phyloP scores from a whole-genome alignment of 148 eudicot genomes.

The Persicaria maculosa region DNA sequence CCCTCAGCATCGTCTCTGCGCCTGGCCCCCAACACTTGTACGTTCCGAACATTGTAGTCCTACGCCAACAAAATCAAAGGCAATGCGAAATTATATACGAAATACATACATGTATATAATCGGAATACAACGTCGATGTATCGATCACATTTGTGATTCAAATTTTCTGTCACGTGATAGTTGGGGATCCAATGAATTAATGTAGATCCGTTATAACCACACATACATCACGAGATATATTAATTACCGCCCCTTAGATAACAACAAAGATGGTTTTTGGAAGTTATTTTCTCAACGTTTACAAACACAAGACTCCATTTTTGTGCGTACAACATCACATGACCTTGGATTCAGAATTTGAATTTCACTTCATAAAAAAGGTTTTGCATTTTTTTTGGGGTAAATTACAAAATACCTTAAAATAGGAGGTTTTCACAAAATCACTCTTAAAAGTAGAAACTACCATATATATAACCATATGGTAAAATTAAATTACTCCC shows the following conservation, averaged over 20 bases:
- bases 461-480: too few species aligned
- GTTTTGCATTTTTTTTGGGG: too few species aligned
- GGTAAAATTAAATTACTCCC: too few species aligned
- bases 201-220: too few species aligned
- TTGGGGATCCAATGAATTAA: too few species aligned
- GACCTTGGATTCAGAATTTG: background rate
- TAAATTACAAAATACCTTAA: too few species aligned
- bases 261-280: background rate
- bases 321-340: background rate
- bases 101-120: background rate
- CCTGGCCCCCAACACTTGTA: slow-evolving; percentile 97
- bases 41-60: slow-evolving; percentile 84
- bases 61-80: slow-evolving; percentile 13
- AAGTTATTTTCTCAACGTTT: background rate
- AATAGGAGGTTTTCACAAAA: too few species aligned
- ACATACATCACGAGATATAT: background rate
- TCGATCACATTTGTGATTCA: too few species aligned
- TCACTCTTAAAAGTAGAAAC: too few species aligned
- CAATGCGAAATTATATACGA: background rate
- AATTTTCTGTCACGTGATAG: too few species aligned
- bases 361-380: too few species aligned
- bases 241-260: background rate
- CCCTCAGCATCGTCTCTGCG: slow-evolving; percentile 61
- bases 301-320: slow-evolving; percentile 3
- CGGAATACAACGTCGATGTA: too few species aligned